Conservation (phyloP, 1,284 basidiomycete genomes). For the Phylloboletellus chloephorus region DNA sequence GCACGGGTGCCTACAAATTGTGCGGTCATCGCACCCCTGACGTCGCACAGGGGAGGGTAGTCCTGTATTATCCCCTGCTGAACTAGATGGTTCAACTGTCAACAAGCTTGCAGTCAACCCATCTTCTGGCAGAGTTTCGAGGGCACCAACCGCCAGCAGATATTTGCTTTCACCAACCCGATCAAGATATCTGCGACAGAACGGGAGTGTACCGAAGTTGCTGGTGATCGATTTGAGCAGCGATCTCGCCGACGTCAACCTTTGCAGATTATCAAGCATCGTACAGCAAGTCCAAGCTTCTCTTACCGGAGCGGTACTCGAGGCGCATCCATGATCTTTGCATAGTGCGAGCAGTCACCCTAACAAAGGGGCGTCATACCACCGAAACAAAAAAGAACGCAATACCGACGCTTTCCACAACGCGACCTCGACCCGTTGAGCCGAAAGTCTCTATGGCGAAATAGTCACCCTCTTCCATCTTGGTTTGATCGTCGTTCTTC, state of each 20-base stretch:
- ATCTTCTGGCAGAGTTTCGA: neutral
- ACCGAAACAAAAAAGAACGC: slow-evolving; percentile 5
- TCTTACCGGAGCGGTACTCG: slow-evolving; percentile 65
- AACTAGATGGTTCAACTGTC: slow-evolving; percentile 86
- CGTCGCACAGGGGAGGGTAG: slow-evolving; percentile 92
- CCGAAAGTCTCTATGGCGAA: slow-evolving; percentile 99
- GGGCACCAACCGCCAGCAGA: slow-evolving; percentile 71
- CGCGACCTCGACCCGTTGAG: slow-evolving; percentile 89
- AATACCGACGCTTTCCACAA: slow-evolving; percentile 72
- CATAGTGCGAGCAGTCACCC: slow-evolving; percentile 96
- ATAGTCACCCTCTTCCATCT: slow-evolving; percentile 99
- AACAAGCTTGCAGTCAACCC: neutral
- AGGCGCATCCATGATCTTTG: slow-evolving; percentile 64
- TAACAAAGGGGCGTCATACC: slow-evolving; percentile 31
- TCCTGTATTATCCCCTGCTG: slow-evolving; percentile 84
- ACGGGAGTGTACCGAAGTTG: slow-evolving; percentile 94
- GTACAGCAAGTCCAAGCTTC: neutral
- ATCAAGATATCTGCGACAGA: slow-evolving; percentile 93
- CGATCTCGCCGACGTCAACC: slow-evolving; percentile 81
- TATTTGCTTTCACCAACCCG: slow-evolving; percentile 94
- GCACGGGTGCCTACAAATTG: slow-evolving; percentile 67
- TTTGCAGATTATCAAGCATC: slow-evolving; percentile 30
- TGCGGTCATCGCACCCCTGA: slow-evolving; percentile 82
- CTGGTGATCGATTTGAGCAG: slow-evolving; percentile 87
- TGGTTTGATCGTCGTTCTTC: slow-evolving; percentile 83